Evolutionary conservation across 176 grass and related monocot genomes (phyloP), one percentile per base, ranked within the genome.

Genomic region (Poa annua): DNA sequence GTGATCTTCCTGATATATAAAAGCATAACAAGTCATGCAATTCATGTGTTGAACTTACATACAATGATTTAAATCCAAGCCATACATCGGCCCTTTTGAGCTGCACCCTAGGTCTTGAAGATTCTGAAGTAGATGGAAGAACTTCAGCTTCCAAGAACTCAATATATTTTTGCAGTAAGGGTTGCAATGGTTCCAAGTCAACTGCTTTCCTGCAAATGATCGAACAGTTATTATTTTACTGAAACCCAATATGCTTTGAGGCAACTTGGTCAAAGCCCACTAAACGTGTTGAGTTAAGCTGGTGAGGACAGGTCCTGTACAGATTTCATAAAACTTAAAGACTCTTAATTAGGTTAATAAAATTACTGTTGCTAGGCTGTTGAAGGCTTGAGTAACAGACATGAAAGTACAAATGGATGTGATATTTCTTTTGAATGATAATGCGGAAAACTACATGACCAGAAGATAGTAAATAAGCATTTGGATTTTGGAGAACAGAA

Each of bases 1-100:
- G 21, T 33, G 48, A 41, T 53, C 16, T 84, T 63, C 86, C 14
- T 49, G 61, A 55, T 57, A 67, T 26, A 75, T 76, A 63, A 45
- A 71, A 63, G 39, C 15, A 35, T 53, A 69, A 33, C 73, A 51
- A 85, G 17, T 66, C 22, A 53, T 76, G 68, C 62, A 80, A 76
- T 53, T 15, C 52, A 88, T 80, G n/a, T 92, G 62, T 85, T 77
- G 86, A 77, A 93, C 73, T 88, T 86, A 91, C 96, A 91, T 98
- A 98, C 96, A 98, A 71, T 98, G 96, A 92, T 88, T 98, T 98
- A 88, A 98, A 93, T 89, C 96, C 96, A 82, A 95, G 93, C 96
- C 96, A 98, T 85, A 98, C 84, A 80, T 98, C 88, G 0, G 83
- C 68, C 80, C 92, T 86, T 90, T 93, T 87, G 56, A 95, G 96